Evolutionary conservation across 2,329 filamentous ascomycete species (phyloP).

Genomic region (Fusarium nematophilum): DNA sequence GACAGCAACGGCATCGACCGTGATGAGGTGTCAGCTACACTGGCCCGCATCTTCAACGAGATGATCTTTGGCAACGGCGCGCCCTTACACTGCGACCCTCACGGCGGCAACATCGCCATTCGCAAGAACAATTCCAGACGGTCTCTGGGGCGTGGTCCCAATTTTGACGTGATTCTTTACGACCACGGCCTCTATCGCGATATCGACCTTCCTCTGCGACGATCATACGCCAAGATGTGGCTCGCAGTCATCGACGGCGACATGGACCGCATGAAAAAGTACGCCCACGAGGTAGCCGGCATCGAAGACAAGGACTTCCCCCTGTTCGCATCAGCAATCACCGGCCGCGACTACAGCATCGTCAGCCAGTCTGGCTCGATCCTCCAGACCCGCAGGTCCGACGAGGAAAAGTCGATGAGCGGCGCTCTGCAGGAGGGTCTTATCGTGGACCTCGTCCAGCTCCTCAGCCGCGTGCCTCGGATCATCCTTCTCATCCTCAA

Average conservation of each 20-base stretch:
- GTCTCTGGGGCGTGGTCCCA: slow-evolving; percentile 64
- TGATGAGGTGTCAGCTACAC: slow-evolving; percentile 91
- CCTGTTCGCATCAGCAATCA: slow-evolving; percentile 95
- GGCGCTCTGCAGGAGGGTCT: slow-evolving; percentile 87
- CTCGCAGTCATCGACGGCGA: slow-evolving; percentile 93
- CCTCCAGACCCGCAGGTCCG: slow-evolving; percentile 69
- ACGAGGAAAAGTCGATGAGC: slow-evolving; percentile 89
- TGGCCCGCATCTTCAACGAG: slow-evolving; percentile 96
- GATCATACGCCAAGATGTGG: slow-evolving; percentile 97
- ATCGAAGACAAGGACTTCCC: slow-evolving; percentile 92
- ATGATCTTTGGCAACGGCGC: slow-evolving; percentile 97
- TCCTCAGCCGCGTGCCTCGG: slow-evolving; percentile 88
- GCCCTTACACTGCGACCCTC: slow-evolving; percentile 94
- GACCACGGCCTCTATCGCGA: slow-evolving; percentile 97
- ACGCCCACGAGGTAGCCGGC: slow-evolving; percentile 88
- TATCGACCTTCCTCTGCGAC: slow-evolving; percentile 80
- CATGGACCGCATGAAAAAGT: slow-evolving; percentile 85
- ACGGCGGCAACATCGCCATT: slow-evolving; percentile 95
- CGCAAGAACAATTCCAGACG: slow-evolving; percentile 75
- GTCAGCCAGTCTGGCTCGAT: slow-evolving; percentile 71
- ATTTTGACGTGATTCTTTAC: slow-evolving; percentile 96
- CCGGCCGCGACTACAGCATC: slow-evolving; percentile 88
- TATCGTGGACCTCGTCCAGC: slow-evolving; percentile 85
- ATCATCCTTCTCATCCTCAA: slow-evolving; percentile 97
- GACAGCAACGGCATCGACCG: slow-evolving; percentile 89